Evolutionary conservation across 2,329 filamentous ascomycete genomes (phyloP), one percentile per base, ranked within the genome.

Genomic region (Fonsecaea multimorphosa): DNA sequence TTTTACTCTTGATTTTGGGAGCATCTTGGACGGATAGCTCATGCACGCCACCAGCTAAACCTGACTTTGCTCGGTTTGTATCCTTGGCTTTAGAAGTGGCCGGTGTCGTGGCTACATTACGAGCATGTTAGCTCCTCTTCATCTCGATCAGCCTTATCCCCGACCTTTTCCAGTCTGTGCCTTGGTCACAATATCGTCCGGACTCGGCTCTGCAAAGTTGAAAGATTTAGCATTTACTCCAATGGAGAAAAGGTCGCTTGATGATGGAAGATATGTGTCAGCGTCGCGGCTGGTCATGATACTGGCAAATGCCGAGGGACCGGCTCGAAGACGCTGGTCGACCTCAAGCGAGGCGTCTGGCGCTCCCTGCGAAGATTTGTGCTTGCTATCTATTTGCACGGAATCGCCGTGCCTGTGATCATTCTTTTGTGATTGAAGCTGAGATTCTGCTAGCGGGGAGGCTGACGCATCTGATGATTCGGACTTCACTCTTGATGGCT

Each of bases 141-240:
- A 51, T 80, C 70, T 75, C 59, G 70, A 58, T 69, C 68, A 61
- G 71, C 61, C 67, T 70, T 36, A 49, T 34, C 72, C 68, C 68
- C 74, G 74, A 92, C 90, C 90, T 92, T 93, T 91, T 80, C 89
- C 77, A 74, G 72, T 89, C 83, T 97, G 94, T 72, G 93, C 94
- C 77, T 89, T 87, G 69, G 92, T 84, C 73, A 97, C 91, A 74
- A 95, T 81, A 77, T 97, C 93, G 81, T 98, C 93, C 72, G 93
- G 93, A 79, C 93, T 97, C 62, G 94, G 93, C 76, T 88, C 87
- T 83, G 89, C 83, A 80, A 97, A 97, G 65, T 89, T 79, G 76
- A 80, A 82, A 53, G 74, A 74, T 77, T 79, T 76, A 80, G 65
- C 29, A 65, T 55, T 46, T n/a, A 29, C 19, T 29, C 29, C 52